These are phyloP conservation scores for Keqinozyma sinolaborantium DNA, from an alignment of 1,139 yeast genomes.

Conservation along the genomic window DNA sequence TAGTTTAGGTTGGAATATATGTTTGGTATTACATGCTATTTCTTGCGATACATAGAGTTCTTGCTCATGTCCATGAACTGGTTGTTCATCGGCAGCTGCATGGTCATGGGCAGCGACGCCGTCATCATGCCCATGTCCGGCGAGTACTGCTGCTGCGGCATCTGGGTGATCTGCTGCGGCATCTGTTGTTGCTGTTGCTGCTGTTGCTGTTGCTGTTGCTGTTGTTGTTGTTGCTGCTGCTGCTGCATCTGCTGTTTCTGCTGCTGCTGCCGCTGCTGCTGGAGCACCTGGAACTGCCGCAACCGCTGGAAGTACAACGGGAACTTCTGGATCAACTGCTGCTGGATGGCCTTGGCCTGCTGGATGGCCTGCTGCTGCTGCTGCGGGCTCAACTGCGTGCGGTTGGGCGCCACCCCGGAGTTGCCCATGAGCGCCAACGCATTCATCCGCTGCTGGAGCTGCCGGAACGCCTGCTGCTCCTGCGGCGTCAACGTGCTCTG, in stretches of 20 bases:
- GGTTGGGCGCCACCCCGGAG: conserved; percentile 43
- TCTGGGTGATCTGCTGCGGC: conserved; percentile 16
- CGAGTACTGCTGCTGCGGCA: conserved; percentile 7
- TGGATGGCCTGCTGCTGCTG: conserved; percentile 46
- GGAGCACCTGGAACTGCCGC: conserved; percentile 38
- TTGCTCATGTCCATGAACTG: conserved; percentile 3
- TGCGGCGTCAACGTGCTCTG: conserved; percentile 40
- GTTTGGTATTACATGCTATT: background rate
- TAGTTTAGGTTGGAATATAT: background rate
- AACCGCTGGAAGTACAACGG: conserved; percentile 44
- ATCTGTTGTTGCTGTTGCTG: conserved; percentile 17
- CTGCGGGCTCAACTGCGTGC: conserved; percentile 40
- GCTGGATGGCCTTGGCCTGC: conserved; percentile 43
- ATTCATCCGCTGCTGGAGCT: conserved; percentile 38
- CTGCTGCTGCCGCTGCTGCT: conserved; percentile 32
- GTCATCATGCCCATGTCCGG: background rate
- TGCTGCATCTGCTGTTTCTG: conserved; percentile 16
- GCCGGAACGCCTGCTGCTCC: conserved; percentile 44
- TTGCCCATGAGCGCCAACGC: conserved; percentile 45
- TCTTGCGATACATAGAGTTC: conserved; percentile 1
- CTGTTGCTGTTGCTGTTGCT: conserved; percentile 9
- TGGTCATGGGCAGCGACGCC: background rate
- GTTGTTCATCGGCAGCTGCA: conserved; percentile 2
- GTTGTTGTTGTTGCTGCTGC: conserved; percentile 12
- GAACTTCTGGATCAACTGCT: conserved; percentile 40